Base-by-base conservation (phyloP, 1,284 basidiomycete species). In the Ceratobasidium sp. region DNA sequence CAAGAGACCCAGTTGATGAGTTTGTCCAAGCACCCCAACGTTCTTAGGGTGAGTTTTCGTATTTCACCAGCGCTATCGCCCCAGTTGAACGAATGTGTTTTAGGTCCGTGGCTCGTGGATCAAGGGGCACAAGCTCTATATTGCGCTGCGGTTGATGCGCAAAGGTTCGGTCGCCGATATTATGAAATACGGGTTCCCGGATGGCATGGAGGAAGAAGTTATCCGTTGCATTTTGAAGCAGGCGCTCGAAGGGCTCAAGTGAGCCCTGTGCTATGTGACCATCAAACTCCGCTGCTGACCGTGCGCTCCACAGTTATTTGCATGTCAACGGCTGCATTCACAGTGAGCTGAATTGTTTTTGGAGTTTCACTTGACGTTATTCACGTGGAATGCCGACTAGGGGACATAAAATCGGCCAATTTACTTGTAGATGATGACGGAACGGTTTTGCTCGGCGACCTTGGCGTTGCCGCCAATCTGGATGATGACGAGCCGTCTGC, bases 1-100 rank as follows among this genome's bases (percentile, higher is more conserved):
- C 87, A 94, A 71, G 95, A 97, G 84, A 96, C 95, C 0, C 94
- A 94, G 74, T 87, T 97, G 61, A 97, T 97, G 95, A 95, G 94
- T 2, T 87, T 97, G 1, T 94, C 91, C n/a, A 97, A 97, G 28
- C 39, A 54, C 42, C 68, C 68, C 31, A 71, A 71, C 39, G 68
- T 71, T 20, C 56, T 71, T 47, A 58, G 68, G 68, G 68, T 60
- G n/a, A 49, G 56, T 58, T 61, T 60, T 20, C 35, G n/a, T n/a
- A 13, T 54, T 20, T 17, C n/a, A 15, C 15, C 10, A 26, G 53
- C 53, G 10, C 10, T 51, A 56, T 26, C 5, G 7, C 53, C 53
- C 26, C 53, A 56, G 3, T 56, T 15, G 20, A 56, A 56, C 53
- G 26, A 28, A 26, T 6, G 87, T 97, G 23, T 90, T 26, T 94